Evolutionary conservation across 2,329 filamentous ascomycete species (phyloP).

Genomic region (Arthrobotrys musiformis): DNA sequence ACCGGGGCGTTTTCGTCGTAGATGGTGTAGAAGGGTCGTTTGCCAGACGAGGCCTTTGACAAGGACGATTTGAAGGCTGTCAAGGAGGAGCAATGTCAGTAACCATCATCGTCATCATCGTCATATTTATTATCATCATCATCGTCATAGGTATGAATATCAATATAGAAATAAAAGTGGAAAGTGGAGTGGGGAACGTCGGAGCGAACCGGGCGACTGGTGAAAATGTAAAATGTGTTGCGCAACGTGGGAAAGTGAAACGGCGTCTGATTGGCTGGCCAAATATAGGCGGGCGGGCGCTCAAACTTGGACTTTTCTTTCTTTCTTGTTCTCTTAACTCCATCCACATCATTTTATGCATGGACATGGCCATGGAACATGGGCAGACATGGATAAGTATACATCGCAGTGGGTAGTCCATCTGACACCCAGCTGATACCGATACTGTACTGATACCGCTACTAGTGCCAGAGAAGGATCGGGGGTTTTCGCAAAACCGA

Average conservation of each 20-base stretch:
- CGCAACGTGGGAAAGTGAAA: conserved; percentile 31
- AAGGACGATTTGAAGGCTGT: conserved; percentile 23
- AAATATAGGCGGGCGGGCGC: conserved; percentile 46
- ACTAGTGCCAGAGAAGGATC: not conserved
- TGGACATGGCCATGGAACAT: too few species aligned
- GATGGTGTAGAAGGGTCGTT: conserved; percentile 50
- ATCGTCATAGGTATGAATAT: not conserved
- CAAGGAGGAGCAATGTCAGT: not conserved
- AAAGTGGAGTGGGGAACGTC: not conserved
- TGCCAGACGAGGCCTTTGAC: conserved; percentile 21
- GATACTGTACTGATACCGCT: not conserved
- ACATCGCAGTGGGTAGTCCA: conserved; percentile 18
- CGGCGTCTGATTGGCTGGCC: conserved; percentile 44
- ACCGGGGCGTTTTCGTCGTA: conserved; percentile 44
- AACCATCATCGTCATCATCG: conserved; percentile 1
- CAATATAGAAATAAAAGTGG: not conserved
- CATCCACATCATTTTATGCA: too few species aligned
- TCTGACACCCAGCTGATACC: conserved; percentile 24
- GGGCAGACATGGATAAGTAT: too few species aligned
- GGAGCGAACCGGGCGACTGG: conserved; percentile 14
- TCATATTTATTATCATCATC: not conserved
- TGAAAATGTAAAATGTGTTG: conserved; percentile 49
- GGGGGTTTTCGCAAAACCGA: conserved; percentile 23
- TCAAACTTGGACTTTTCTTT: not conserved
- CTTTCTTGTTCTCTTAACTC: too few species aligned